A percentile compares a stretch with the other conserved stretches of the same genome.
phyloP scores from a whole-genome alignment of 805 yeast genomes.

The Grigorovia jiainica region DNA sequence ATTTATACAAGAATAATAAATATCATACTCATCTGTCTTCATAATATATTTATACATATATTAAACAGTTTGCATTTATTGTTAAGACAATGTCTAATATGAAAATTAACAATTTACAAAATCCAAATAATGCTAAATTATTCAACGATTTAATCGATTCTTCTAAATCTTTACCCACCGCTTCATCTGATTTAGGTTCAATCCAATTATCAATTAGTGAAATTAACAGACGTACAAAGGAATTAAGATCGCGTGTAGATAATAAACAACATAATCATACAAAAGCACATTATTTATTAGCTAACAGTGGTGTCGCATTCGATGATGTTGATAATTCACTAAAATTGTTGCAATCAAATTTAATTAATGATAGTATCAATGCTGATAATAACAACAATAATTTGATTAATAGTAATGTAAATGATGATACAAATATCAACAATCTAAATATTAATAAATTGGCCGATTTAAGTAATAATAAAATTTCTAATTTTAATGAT shows the following conservation, averaged over 20 bases:
- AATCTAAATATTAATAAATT: neutral
- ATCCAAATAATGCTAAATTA: constrained; percentile 11
- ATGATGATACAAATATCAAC: neutral
- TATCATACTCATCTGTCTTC: too few species aligned
- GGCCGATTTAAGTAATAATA: neutral
- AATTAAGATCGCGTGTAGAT: constrained; percentile 32
- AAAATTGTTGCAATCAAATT: constrained; percentile 19
- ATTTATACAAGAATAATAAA: too few species aligned
- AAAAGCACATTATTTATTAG: constrained; percentile 79
- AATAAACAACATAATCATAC: constrained; percentile 32
- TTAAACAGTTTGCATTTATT: neutral
- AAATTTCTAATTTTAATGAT: neutral
- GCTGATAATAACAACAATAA: neutral
- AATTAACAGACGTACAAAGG: constrained; percentile 57
- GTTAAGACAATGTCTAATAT: neutral
- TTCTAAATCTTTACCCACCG: constrained; percentile 61
- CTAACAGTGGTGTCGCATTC: constrained; percentile 80
- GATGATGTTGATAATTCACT: constrained; percentile 68
- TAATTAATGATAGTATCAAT: neutral
- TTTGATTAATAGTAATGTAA: neutral
- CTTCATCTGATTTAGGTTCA: constrained; percentile 61
- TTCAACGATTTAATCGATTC: constrained; percentile 71
- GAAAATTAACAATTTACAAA: neutral
- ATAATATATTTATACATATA: too few species aligned
- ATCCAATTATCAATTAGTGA: constrained; percentile 75